These are phyloP conservation scores for Tylopilus intermedius DNA, from an alignment of 768 basidiomycete species.

Conservation along the genomic window DNA sequence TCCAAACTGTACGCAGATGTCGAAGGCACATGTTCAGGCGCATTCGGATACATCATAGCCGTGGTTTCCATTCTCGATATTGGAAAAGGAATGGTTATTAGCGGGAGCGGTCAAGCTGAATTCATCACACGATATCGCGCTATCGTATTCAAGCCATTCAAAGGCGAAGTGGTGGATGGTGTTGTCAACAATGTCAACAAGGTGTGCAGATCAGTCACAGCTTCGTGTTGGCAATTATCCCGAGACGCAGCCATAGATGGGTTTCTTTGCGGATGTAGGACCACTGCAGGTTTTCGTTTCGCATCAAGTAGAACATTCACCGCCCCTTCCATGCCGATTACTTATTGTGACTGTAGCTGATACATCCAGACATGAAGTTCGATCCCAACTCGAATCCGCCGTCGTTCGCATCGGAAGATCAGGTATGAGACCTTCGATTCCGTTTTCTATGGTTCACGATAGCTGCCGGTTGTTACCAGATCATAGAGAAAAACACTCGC, in stretches of 20 bases:
- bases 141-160: slow-evolving; percentile 99
- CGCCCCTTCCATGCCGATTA: background rate
- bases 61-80: slow-evolving; percentile 88
- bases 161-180: slow-evolving; percentile 96
- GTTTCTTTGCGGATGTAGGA: slow-evolving; percentile 96
- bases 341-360: slow-evolving; percentile 52
- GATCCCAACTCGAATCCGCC: slow-evolving; percentile 98
- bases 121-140: slow-evolving; percentile 93
- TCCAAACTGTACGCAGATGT: slow-evolving; percentile 93
- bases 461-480: slow-evolving; percentile 36
- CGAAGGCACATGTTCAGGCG: slow-evolving; percentile 94
- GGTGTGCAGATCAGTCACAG: slow-evolving; percentile 41
- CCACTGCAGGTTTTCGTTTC: slow-evolving; percentile 94
- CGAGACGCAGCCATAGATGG: slow-evolving; percentile 61
- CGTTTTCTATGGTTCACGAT: background rate
- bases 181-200: slow-evolving; percentile 94
- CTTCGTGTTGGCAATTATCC: background rate
- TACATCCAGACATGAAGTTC: slow-evolving; percentile 90
- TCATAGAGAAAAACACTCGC: slow-evolving; percentile 89
- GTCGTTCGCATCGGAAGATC: slow-evolving; percentile 87
- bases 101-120: slow-evolving; percentile 92
- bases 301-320: slow-evolving; percentile 64
- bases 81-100: slow-evolving; percentile 87
- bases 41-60: slow-evolving; percentile 91
- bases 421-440: slow-evolving; percentile 40